These are phyloP conservation scores for Lactarius vividus DNA, from an alignment of 768 basidiomycete genomes.

Conservation along the genomic window DNA sequence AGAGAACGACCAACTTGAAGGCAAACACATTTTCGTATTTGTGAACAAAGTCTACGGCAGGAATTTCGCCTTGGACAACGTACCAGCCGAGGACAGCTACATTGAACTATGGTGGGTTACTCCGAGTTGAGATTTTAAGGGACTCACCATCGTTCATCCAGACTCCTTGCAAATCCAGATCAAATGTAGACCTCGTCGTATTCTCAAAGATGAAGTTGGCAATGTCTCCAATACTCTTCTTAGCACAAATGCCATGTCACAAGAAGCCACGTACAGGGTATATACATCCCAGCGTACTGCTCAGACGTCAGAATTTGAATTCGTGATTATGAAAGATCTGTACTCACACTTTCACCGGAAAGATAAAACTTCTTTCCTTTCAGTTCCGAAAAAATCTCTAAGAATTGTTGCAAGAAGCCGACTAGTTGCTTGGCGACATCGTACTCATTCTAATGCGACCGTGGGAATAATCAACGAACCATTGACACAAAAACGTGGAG, in stretches of 20 bases:
- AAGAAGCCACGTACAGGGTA: conserved; percentile 49
- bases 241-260: neutral
- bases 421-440: conserved; percentile 54
- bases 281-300: conserved; percentile 73
- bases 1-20: conserved; percentile 52
- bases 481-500: neutral
- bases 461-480: neutral
- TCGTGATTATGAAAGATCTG: neutral
- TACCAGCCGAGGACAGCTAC: conserved; percentile 59
- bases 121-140: neutral
- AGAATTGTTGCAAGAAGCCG: conserved; percentile 72
- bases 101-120: neutral
- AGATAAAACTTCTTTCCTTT: conserved; percentile 71
- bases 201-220: conserved; percentile 71
- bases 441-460: conserved; percentile 43
- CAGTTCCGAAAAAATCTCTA: conserved; percentile 69
- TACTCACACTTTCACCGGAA: conserved; percentile 69
- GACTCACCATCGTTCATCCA: conserved; percentile 71
- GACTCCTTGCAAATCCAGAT: conserved; percentile 62
- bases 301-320: neutral
- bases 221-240: conserved; percentile 47
- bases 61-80: conserved; percentile 68
- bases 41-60: conserved; percentile 71
- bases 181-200: conserved; percentile 40
- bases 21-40: conserved; percentile 69